Base-by-base conservation (phyloP, 1,284 basidiomycete species). In the Sphaerobolus stellatus region DNA sequence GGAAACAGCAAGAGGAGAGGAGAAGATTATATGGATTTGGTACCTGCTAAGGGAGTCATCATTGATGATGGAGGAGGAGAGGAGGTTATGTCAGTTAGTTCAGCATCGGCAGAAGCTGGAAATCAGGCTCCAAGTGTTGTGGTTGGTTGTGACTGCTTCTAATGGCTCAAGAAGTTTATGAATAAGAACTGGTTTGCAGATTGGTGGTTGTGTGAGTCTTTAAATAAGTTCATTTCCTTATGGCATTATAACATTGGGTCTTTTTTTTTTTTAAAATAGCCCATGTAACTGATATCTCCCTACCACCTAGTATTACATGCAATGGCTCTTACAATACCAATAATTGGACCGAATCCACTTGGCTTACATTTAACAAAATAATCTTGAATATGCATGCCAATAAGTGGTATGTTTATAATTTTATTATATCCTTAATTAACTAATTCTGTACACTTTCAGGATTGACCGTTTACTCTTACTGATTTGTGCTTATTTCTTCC, bases 281-380 rank as follows among this genome's bases (percentile, higher is more conserved):
- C 25, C n/a, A 31, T 31, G 28, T 48, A 16, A 48, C 46, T 18
- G 46, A 48, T 28, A 48, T 48, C 31, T 18, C 18, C n/a, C 5
- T 48, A 16, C 46, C 22, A 5, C 18, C 28, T 5, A 28, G 46
- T 3, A 16, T 28, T 6, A 48, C 46, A 4, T n/a, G 36, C n/a
- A 22, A 38, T 22, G 7, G 36, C 7, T n/a, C 36, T n/a, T n/a
- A 38, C 7, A 38, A 38, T 24, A 28, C 27, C 6, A 48, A 48
- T 48, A 48, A 48, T 31, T 48, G 46, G 46, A 16, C 24, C 4
- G 46, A 48, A 31, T 28, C 18, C n/a, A n/a, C 46, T 3, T 48
- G 25, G n/a, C 25, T 16, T n/a, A 28, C 31, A 16, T 48, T 48
- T 31, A 28, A 48, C n/a, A 48, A 48, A 31, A 28, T 48, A 3